Evolutionary conservation across 208 protist genomes (phyloP).

Genomic region (Entamoeba moshkovskii): DNA sequence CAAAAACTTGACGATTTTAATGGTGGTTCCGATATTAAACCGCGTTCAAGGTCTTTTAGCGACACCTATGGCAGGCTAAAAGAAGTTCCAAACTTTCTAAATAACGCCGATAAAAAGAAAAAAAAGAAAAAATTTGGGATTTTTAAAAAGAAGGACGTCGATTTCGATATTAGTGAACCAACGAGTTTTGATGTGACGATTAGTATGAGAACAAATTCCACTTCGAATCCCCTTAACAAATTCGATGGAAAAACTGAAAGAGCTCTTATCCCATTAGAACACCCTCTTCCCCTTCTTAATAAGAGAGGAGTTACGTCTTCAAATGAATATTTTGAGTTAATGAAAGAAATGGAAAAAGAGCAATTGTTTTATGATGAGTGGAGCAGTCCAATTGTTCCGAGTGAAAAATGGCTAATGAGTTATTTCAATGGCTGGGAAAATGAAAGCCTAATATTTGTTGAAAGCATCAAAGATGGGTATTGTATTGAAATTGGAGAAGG

Average conservation of each 20-base stretch:
- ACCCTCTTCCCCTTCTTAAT: not conserved
- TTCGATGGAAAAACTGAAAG: not conserved
- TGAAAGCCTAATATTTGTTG: not conserved
- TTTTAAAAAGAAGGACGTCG: not conserved
- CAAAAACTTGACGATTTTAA: too few species aligned
- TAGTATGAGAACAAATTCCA: not conserved
- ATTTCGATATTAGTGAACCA: not conserved
- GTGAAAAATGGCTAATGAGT: not conserved
- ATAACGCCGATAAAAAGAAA: not conserved
- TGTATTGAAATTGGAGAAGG: not conserved
- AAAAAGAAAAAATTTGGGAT: not conserved
- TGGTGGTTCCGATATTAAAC: not conserved
- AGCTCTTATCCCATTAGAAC: not conserved
- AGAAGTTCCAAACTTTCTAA: not conserved
- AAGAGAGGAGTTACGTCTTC: not conserved
- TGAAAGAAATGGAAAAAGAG: not conserved
- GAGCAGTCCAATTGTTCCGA: not conserved
- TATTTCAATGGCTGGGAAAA: not conserved
- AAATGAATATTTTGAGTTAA: not conserved
- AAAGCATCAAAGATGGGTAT: not conserved
- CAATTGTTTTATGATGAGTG: constrained; percentile 1
- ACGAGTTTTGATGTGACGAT: not conserved
- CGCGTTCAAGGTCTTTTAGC: not conserved
- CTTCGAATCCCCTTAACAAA: not conserved
- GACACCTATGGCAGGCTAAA: not conserved